These are phyloP conservation scores for Hypoxylon sp. DNA, from an alignment of 2,329 filamentous ascomycete genomes.

Conservation along the genomic window DNA sequence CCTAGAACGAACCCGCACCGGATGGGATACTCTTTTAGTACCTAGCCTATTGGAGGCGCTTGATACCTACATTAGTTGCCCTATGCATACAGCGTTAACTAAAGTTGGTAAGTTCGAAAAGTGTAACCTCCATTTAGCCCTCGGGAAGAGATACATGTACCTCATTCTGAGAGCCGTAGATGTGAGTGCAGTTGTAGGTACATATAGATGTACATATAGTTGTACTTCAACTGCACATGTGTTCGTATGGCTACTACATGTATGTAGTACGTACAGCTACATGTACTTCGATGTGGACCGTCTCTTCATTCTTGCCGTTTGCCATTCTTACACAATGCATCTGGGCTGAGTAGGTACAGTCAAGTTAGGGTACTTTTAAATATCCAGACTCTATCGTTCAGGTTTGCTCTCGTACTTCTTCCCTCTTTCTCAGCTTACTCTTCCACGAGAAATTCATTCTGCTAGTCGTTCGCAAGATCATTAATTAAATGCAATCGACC, in stretches of 20 bases:
- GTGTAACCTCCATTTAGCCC: slow-evolving; percentile 5
- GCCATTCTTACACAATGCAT: neutral
- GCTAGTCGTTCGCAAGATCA: slow-evolving; percentile 20
- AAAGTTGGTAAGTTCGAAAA: slow-evolving; percentile 5
- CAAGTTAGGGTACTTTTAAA: slow-evolving; percentile 18
- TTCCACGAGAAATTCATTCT: slow-evolving; percentile 9
- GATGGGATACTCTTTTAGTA: slow-evolving; percentile 20
- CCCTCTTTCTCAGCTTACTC: slow-evolving; percentile 12
- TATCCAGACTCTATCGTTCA: slow-evolving; percentile 23
- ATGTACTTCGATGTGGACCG: slow-evolving; percentile 13
- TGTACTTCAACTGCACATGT: neutral
- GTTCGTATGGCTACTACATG: neutral
- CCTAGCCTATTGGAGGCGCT: slow-evolving; percentile 19
- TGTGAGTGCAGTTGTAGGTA: neutral
- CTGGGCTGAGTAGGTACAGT: slow-evolving; percentile 17
- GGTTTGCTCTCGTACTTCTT: slow-evolving; percentile 28
- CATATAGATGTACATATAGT: neutral
- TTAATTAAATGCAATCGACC: slow-evolving; percentile 43
- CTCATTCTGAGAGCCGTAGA: neutral
- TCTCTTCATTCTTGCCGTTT: slow-evolving; percentile 7
- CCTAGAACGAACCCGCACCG: slow-evolving; percentile 26
- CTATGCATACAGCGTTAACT: too few relatives aligned
- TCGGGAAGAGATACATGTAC: neutral
- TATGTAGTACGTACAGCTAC: slow-evolving; percentile 13
- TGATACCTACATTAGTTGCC: too few relatives aligned